Percentiles rank a stretch among this genome's conserved stretches.
These are phyloP conservation scores for Dryas octopetala DNA, from an alignment of 306 rosid genomes.

Conservation along the genomic window DNA sequence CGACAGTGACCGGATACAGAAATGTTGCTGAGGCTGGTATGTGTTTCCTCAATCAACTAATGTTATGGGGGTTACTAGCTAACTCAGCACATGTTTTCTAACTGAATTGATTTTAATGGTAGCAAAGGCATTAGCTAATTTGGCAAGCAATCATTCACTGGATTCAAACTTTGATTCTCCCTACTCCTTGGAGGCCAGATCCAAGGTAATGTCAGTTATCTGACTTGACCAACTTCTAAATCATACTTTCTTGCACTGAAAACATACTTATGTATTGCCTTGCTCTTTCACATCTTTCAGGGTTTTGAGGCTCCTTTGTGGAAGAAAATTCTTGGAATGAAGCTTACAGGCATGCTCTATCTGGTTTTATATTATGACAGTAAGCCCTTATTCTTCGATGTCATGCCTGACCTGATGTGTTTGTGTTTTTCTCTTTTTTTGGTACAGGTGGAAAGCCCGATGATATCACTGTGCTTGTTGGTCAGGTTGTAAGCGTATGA, in stretches of 20 bases:
- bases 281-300: constrained; percentile 39
- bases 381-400: background rate
- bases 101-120: constrained; percentile 45
- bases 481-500: constrained; percentile 70
- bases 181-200: constrained; percentile 79
- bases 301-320: constrained; percentile 79
- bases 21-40: constrained; percentile 78
- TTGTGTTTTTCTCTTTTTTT: background rate
- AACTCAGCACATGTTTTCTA: background rate
- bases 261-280: background rate
- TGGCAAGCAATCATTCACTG: constrained; percentile 73
- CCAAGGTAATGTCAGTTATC: constrained; percentile 47
- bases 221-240: background rate
- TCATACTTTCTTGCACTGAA: background rate
- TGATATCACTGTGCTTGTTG: constrained; percentile 76
- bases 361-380: background rate
- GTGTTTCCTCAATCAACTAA: constrained; percentile 21
- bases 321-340: constrained; percentile 90
- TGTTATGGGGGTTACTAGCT: background rate
- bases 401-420: constrained; percentile 7
- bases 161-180: constrained; percentile 87
- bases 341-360: constrained; percentile 62
- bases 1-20: constrained; percentile 37
- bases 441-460: constrained; percentile 85
- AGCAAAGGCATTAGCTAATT: constrained; percentile 91